A percentile compares a stretch with the other conserved stretches of the same genome.
Conservation (phyloP, 2,329 filamentous ascomycete species). For the Emergomyces pasteurianus region DNA sequence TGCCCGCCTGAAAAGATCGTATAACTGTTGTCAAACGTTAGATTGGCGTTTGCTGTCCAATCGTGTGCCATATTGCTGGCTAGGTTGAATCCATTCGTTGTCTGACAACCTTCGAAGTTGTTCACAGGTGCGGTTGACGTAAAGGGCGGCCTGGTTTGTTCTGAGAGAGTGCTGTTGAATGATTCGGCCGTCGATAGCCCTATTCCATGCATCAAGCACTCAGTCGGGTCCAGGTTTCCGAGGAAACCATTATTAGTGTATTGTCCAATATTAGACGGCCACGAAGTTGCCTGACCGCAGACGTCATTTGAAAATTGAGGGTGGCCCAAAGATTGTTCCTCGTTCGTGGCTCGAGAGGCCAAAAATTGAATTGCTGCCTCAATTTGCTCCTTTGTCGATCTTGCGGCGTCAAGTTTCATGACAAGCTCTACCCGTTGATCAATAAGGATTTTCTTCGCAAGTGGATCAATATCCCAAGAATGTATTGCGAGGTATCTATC, state of each 20-base stretch:
- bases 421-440: conserved; percentile 27
- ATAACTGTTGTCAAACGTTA: not conserved
- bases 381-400: conserved; percentile 25
- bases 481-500: conserved; percentile 30
- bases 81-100: not conserved
- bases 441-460: conserved; percentile 23
- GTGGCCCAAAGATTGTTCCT: not conserved
- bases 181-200: not conserved
- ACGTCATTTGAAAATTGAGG: not conserved
- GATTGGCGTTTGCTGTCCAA: not conserved
- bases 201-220: not conserved
- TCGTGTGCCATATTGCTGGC: not conserved
- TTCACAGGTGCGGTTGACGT: not conserved
- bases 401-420: conserved; percentile 25
- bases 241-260: not conserved
- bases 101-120: not conserved
- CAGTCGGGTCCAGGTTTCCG: not conserved
- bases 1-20: not conserved
- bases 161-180: not conserved
- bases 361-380: conserved; percentile 15
- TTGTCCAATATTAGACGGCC: not conserved
- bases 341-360: conserved; percentile 1
- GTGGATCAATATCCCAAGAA: conserved; percentile 25
- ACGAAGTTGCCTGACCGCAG: not conserved
- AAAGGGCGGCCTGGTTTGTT: not conserved